Conservation (phyloP, 202 grass and related monocot species). For the Tripidium arundinaceum region DNA sequence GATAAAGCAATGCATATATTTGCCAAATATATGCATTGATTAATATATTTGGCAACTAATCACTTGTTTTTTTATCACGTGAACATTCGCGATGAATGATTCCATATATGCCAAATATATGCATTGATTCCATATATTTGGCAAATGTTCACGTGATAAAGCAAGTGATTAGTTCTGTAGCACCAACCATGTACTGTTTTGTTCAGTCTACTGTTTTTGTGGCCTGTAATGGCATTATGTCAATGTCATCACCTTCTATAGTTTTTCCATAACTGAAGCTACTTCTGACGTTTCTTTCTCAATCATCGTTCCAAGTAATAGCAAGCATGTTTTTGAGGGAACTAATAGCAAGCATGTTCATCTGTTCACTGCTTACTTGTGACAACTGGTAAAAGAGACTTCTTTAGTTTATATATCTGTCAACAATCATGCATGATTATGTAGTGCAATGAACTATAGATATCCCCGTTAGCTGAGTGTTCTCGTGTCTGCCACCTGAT, state of each 20-base stretch:
- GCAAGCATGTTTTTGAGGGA: too few species aligned
- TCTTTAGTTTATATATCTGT: not conserved
- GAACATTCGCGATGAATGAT: not conserved
- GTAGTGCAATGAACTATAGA: constrained; percentile 7
- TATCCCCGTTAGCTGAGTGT: not conserved
- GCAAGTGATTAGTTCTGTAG: not conserved
- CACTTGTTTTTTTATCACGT: too few species aligned
- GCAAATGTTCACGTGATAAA: not conserved
- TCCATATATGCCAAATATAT: too few species aligned
- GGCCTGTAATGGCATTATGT: not conserved
- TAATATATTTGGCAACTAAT: too few species aligned
- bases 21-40: too few species aligned
- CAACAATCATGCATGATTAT: too few species aligned
- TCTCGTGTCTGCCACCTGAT: constrained; percentile 6
- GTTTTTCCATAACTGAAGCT: not conserved
- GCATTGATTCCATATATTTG: too few species aligned
- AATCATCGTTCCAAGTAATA: constrained; percentile 3
- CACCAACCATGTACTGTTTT: constrained; percentile 17
- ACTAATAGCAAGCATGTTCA: constrained; percentile 25
- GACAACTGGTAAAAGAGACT: not conserved
- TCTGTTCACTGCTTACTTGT: not conserved
- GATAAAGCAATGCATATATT: too few species aligned
- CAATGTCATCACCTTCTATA: constrained; percentile 14
- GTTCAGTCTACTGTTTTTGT: constrained; percentile 35
- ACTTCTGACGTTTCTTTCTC: not conserved